These are phyloP conservation scores for Lentinus brumalis DNA, from an alignment of 768 basidiomycete genomes.

Conservation along the genomic window DNA sequence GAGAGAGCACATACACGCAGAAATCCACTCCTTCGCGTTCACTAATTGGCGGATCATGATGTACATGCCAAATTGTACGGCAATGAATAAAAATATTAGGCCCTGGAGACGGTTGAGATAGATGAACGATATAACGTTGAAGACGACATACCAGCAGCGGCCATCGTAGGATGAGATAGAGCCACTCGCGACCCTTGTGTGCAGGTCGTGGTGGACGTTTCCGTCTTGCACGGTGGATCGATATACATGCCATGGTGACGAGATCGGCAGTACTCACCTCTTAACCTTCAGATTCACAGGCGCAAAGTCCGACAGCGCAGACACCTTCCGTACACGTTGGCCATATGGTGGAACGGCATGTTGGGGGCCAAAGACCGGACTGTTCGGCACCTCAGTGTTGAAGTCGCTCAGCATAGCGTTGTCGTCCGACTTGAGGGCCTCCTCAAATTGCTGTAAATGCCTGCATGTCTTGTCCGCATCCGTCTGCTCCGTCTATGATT, in stretches of 20 bases:
- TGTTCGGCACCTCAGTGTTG: slow-evolving; percentile 25
- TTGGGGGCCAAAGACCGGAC: slow-evolving; percentile 14
- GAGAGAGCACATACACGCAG: slow-evolving; percentile 66
- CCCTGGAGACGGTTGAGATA: slow-evolving; percentile 43
- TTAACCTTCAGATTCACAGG: slow-evolving; percentile 86
- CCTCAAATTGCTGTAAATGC: slow-evolving; percentile 75
- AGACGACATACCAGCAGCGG: slow-evolving; percentile 64
- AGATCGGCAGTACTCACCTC: slow-evolving; percentile 48
- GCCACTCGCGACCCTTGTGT: slow-evolving; percentile 65
- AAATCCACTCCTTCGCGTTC: slow-evolving; percentile 91
- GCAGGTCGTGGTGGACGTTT: slow-evolving; percentile 32
- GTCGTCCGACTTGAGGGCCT: slow-evolving; percentile 53
- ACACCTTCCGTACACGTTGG: slow-evolving; percentile 72
- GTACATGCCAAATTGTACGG: slow-evolving; percentile 83
- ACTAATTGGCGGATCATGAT: slow-evolving; percentile 89
- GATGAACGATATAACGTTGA: too few species aligned
- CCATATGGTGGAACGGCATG: slow-evolving; percentile 27
- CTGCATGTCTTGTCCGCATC: slow-evolving; percentile 32
- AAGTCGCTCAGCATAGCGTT: slow-evolving; percentile 16
- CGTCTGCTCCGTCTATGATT: slow-evolving; percentile 33
- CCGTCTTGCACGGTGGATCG: slow-evolving; percentile 31
- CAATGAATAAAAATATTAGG: slow-evolving; percentile 84
- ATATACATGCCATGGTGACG: not conserved
- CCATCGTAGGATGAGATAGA: slow-evolving; percentile 83
- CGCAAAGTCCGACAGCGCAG: slow-evolving; percentile 85